These are phyloP conservation scores for Candida krabiensis DNA, from an alignment of 805 yeast species.

Conservation along the genomic window DNA sequence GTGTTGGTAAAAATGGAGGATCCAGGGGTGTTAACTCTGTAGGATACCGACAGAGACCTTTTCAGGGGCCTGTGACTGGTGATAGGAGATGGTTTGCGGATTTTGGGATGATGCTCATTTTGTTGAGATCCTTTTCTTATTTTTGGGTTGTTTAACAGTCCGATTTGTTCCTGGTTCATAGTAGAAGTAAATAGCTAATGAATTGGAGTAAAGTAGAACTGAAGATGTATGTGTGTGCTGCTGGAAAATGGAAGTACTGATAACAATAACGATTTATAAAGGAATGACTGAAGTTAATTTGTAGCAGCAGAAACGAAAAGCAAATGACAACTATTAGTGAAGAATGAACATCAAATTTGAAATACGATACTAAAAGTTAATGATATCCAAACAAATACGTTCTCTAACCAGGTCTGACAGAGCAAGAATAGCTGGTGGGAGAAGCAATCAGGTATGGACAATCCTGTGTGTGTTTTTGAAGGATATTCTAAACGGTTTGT, in stretches of 20 bases:
- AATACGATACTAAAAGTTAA: too few relatives aligned
- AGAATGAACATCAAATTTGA: constrained; percentile 1
- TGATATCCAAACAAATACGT: too few relatives aligned
- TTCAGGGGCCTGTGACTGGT: constrained; percentile 32
- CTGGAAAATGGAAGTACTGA: too few relatives aligned
- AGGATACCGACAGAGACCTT: constrained; percentile 29
- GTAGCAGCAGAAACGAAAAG: background rate
- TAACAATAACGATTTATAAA: constrained; percentile 1
- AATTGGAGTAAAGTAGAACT: too few relatives aligned
- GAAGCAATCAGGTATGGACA: too few relatives aligned
- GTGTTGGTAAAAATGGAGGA: background rate
- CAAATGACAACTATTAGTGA: background rate
- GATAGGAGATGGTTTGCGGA: constrained; percentile 13
- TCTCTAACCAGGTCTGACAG: too few relatives aligned
- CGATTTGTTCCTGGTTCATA: background rate
- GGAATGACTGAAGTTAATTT: constrained; percentile 15
- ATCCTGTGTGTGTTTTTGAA: too few relatives aligned
- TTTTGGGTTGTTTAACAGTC: background rate
- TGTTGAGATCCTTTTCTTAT: background rate
- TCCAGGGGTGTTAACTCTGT: constrained; percentile 22
- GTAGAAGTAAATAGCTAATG: too few relatives aligned
- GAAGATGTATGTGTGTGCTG: too few relatives aligned
- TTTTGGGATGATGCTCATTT: constrained; percentile 8
- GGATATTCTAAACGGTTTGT: too few relatives aligned
- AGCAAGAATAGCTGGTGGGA: too few relatives aligned